These are phyloP conservation scores for Wallacemonas sp. DNA, from an alignment of 208 protist species.

Conservation along the genomic window DNA sequence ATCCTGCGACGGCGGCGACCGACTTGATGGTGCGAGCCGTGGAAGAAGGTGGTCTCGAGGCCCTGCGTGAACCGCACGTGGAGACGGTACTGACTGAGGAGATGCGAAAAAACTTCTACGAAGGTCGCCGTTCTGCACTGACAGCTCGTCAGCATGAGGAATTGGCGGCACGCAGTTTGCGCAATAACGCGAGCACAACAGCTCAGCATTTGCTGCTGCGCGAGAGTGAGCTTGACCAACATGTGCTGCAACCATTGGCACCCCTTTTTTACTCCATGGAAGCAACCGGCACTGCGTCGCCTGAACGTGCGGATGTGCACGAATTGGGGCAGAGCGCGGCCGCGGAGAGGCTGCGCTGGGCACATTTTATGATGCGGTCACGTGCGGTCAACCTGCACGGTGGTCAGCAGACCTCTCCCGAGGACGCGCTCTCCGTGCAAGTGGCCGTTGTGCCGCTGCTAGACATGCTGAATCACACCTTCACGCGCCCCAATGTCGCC, in stretches of 20 bases:
- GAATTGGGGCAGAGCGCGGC: conserved; percentile 18
- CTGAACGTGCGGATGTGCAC: neutral
- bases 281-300: neutral
- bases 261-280: conserved; percentile 12
- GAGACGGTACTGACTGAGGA: conserved; percentile 48
- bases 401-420: conserved; percentile 2
- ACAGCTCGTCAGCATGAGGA: conserved; percentile 59
- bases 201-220: conserved; percentile 34
- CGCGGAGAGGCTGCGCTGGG: conserved; percentile 55
- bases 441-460: conserved; percentile 74
- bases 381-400: conserved; percentile 63
- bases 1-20: conserved; percentile 16
- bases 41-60: conserved; percentile 39
- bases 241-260: conserved; percentile 37
- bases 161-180: conserved; percentile 23
- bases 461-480: conserved; percentile 82
- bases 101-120: conserved; percentile 59
- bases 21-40: conserved; percentile 62
- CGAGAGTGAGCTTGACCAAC: conserved; percentile 37
- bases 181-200: conserved; percentile 15
- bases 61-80: conserved; percentile 34
- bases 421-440: conserved; percentile 12
- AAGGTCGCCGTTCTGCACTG: conserved; percentile 37
- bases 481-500: conserved; percentile 50
- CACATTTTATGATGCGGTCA: conserved; percentile 88